Percentiles rank a stretch among this genome's conserved stretches.
Evolutionary conservation across 2,329 filamentous ascomycete species (phyloP).

Genomic region (Ceratocystis cubensis): DNA sequence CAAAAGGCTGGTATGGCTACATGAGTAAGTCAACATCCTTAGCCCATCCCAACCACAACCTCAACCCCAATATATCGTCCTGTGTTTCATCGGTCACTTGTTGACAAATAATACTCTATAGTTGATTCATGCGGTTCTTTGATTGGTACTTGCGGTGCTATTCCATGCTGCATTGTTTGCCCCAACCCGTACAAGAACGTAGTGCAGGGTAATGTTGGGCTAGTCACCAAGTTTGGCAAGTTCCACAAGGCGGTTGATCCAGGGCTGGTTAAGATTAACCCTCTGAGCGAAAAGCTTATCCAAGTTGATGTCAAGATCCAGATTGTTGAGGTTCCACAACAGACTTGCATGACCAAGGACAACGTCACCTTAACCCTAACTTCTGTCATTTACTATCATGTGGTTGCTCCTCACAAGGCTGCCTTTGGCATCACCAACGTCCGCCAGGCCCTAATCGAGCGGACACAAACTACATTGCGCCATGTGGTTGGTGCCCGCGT

Average conservation of each 20-base stretch:
- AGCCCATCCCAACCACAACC: too few relatives aligned
- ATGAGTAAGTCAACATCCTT: conserved; percentile 53
- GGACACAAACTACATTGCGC: conserved; percentile 92
- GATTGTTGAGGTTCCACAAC: conserved; percentile 90
- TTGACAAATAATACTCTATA: conserved; percentile 25
- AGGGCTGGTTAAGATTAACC: conserved; percentile 94
- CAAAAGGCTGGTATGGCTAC: conserved; percentile 76
- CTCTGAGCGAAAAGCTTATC: conserved; percentile 75
- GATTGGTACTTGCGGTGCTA: conserved; percentile 68
- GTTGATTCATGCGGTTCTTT: conserved; percentile 61
- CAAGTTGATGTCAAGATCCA: conserved; percentile 99
- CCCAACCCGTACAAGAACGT: conserved; percentile 95
- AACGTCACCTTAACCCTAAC: conserved; percentile 91
- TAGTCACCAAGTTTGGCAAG: conserved; percentile 88
- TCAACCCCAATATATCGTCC: not conserved
- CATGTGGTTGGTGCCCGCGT: conserved; percentile 94
- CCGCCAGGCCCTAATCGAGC: conserved; percentile 89
- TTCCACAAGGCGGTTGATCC: conserved; percentile 96
- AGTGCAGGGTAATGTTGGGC: conserved; percentile 80
- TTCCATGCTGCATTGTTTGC: conserved; percentile 83
- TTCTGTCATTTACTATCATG: conserved; percentile 98
- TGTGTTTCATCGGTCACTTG: not conserved
- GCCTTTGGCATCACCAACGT: conserved; percentile 95
- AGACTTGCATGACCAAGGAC: conserved; percentile 99
- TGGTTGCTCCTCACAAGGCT: conserved; percentile 87